Conservation (phyloP, 1,284 basidiomycete genomes). For the Chalciporus sp. region DNA sequence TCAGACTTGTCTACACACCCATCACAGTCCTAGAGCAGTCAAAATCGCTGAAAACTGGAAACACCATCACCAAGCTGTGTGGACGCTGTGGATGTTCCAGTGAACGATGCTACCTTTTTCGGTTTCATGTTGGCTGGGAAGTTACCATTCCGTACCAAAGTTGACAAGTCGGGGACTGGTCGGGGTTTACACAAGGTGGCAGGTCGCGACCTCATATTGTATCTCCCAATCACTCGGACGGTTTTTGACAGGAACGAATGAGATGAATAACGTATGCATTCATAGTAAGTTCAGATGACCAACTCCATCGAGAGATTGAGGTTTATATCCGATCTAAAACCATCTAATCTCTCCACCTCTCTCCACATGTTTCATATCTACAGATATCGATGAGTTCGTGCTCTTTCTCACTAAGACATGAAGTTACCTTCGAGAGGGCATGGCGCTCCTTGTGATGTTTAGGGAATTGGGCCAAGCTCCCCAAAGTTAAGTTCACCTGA, state of each 20-base stretch:
- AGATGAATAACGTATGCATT: conserved; percentile 6
- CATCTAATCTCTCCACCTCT: not conserved
- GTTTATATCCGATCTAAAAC: not conserved
- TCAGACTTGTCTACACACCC: not conserved
- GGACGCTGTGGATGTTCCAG: not conserved
- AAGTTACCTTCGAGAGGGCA: not conserved
- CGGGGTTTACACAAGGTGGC: too few species aligned
- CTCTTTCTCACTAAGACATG: not conserved
- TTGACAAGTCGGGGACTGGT: too few species aligned
- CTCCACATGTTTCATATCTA: conserved; percentile 22
- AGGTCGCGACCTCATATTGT: not conserved
- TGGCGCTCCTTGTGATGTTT: not conserved
- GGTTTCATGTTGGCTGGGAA: too few species aligned
- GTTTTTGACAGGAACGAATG: not conserved
- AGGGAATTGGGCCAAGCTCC: not conserved
- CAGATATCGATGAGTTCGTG: conserved; percentile 1
- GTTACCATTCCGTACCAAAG: too few species aligned
- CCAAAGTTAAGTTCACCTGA: not conserved
- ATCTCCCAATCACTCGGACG: not conserved
- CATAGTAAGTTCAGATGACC: conserved; percentile 7
- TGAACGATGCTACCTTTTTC: not conserved
- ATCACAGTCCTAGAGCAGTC: not conserved
- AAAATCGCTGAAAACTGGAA: not conserved
- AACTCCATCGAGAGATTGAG: not conserved
- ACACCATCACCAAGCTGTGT: not conserved